Evolutionary conservation across 257 asterid genomes (phyloP), one percentile per base, ranked within the genome.

Genomic region (Ophiorrhiza pumila): DNA sequence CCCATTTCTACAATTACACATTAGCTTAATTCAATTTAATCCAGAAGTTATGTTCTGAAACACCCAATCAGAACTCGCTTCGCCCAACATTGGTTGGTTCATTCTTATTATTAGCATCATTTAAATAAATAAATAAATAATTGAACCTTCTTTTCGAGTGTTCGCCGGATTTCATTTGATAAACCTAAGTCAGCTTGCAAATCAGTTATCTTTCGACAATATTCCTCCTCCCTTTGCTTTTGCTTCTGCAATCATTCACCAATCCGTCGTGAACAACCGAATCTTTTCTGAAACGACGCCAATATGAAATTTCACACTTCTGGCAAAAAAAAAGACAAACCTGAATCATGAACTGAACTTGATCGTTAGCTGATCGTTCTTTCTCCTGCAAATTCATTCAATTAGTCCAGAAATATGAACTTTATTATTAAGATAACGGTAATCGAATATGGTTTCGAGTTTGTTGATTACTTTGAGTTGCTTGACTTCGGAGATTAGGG

Each of bases 71-170:
- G n/a, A n/a, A n/a, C n/a, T n/a, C n/a, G n/a, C n/a, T n/a, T n/a
- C n/a, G n/a, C n/a, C n/a, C n/a, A n/a, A n/a, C n/a, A n/a, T n/a
- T n/a, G n/a, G n/a, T n/a, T n/a, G n/a, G n/a, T n/a, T n/a, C n/a
- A n/a, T n/a, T n/a, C n/a, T n/a, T n/a, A n/a, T n/a, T n/a, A n/a
- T n/a, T n/a, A n/a, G n/a, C n/a, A 18, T 23, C 46, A 39, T 27
- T n/a, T 7, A 41, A 39, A 39, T n/a, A n/a, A 39, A 41, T 34
- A 22, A 39, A 64, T 34, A 41, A 20, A 4, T 8, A 20, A 4
- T 8, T 11, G 39, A 62, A 83, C 87, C 87, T 78, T 78, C 69
- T 75, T 76, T 70, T 81, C 88, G n/a, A 84, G 75, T 70, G 78
- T 79, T 43, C 61, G 78, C 20, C 65, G 55, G 61, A 81, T 20